Conservation (phyloP, 768 basidiomycete genomes). For the Leccinum boreale region DNA sequence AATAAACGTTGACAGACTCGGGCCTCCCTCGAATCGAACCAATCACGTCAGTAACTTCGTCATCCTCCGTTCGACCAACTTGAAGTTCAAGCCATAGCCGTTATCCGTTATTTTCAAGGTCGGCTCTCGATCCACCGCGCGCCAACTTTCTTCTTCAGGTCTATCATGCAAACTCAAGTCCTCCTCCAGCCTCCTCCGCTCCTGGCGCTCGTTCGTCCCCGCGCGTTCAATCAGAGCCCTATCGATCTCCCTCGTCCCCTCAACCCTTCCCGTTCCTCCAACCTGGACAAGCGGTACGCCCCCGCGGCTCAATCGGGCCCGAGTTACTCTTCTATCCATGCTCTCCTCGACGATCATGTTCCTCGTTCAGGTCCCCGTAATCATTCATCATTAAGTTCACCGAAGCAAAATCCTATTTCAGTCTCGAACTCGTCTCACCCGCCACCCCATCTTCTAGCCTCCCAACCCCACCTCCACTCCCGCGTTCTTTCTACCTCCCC, state of each 20-base stretch:
- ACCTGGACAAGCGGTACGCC: conserved; percentile 35
- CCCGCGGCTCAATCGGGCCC: conserved; percentile 34
- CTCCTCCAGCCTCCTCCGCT: conserved; percentile 27
- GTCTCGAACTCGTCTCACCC: conserved; percentile 15
- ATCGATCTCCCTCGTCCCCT: conserved; percentile 25
- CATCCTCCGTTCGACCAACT: conserved; percentile 10
- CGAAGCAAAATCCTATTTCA: conserved; percentile 11
- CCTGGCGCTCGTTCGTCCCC: conserved; percentile 15
- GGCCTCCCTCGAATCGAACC: conserved; percentile 18
- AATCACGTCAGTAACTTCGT: conserved; percentile 27
- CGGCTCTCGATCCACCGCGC: conserved; percentile 12
- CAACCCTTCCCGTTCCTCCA: conserved; percentile 26
- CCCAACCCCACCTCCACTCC: conserved; percentile 16
- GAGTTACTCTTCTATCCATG: conserved; percentile 31
- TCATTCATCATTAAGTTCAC: conserved; percentile 24
- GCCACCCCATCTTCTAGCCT: conserved; percentile 17
- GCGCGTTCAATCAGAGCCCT: conserved; percentile 18
- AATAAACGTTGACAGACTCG: conserved; percentile 28
- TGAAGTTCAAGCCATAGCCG: conserved; percentile 12
- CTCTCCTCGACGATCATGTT: conserved; percentile 30
- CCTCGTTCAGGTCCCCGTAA: conserved; percentile 32
- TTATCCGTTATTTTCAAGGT: conserved; percentile 16
- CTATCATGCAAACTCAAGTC: conserved; percentile 26
- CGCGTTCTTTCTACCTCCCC: conserved; percentile 6
- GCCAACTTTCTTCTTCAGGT: conserved; percentile 9